A percentile compares a stretch with the other conserved stretches of the same genome.
phyloP scores from a whole-genome alignment of 2,329 filamentous ascomycete genomes.

The Aspergillus pseudotamarii region DNA sequence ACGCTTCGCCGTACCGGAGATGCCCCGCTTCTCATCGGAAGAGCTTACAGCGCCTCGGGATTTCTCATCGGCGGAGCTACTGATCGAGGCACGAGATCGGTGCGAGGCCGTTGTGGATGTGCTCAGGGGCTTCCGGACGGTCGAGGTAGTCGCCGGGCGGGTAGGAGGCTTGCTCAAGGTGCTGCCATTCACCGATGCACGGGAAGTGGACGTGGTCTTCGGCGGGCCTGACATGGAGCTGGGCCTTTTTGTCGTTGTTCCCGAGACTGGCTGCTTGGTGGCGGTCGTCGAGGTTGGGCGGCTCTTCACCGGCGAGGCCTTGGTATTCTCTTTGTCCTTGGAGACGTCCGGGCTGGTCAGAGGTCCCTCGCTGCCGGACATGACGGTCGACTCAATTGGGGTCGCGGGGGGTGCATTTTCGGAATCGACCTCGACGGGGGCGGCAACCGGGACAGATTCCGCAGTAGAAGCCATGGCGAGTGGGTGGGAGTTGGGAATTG shows the following conservation, averaged over 20 bases:
- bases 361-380: conserved; percentile 38
- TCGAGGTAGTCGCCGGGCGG: conserved; percentile 39
- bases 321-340: conserved; percentile 37
- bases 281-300: conserved; percentile 26
- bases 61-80: conserved; percentile 49
- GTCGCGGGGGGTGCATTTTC: conserved; percentile 38
- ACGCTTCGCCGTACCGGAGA: conserved; percentile 47
- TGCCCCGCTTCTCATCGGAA: conserved; percentile 48
- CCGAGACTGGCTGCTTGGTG: conserved; percentile 38
- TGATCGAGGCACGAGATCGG: conserved; percentile 45
- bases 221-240: conserved; percentile 37
- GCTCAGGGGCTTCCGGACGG: conserved; percentile 39
- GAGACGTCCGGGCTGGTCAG: conserved; percentile 38
- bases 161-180: conserved; percentile 50
- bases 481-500: neutral
- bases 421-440: conserved; percentile 30
- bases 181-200: conserved; percentile 35
- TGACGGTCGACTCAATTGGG: conserved; percentile 34
- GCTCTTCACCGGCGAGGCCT: conserved; percentile 38
- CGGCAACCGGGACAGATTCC: conserved; percentile 30
- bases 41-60: conserved; percentile 45
- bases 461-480: conserved; percentile 38
- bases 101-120: conserved; percentile 42
- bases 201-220: conserved; percentile 30
- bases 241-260: conserved; percentile 40